phyloP scores from a whole-genome alignment of 352 stramenopile genomes.

The Globisporangium acanthophoron region DNA sequence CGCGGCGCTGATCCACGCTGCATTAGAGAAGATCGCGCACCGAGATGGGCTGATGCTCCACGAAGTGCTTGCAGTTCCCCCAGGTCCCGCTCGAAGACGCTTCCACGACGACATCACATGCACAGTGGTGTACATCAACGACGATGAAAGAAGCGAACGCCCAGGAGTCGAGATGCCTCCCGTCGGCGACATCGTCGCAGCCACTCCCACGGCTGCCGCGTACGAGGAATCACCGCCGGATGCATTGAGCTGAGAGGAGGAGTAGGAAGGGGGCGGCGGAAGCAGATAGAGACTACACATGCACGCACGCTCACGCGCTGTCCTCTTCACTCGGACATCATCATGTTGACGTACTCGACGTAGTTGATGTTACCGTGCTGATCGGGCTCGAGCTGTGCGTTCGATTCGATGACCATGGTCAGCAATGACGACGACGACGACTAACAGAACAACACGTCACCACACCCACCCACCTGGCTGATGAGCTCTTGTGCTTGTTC shows the following conservation, averaged over 20 bases:
- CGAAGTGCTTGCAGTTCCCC: conserved; percentile 51
- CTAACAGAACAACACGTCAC: background rate
- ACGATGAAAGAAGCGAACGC: conserved; percentile 5
- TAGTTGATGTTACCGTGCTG: conserved; percentile 92
- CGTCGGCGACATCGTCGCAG: background rate
- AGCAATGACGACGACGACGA: too few relatives aligned
- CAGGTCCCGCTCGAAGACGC: conserved; percentile 40
- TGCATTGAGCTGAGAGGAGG: conserved; percentile 5
- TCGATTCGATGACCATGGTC: background rate
- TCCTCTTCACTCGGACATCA: conserved; percentile 81
- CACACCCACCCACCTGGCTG: conserved; percentile 46
- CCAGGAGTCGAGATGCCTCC: background rate
- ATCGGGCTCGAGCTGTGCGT: conserved; percentile 84
- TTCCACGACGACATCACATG: conserved; percentile 82
- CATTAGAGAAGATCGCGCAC: conserved; percentile 64
- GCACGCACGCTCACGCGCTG: background rate
- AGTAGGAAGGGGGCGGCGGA: background rate
- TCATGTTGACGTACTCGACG: conserved; percentile 93
- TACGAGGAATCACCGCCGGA: background rate
- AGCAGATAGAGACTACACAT: conserved; percentile 1
- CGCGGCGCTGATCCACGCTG: conserved; percentile 59
- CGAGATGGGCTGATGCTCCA: conserved; percentile 65
- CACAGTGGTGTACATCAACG: conserved; percentile 60
- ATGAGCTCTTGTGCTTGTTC: conserved; percentile 92
- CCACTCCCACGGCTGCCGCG: background rate